Evolutionary conservation across 2,329 filamentous ascomycete genomes (phyloP), one percentile per base, ranked within the genome.

Genomic region (Phaeophleospora eucalypticola): DNA sequence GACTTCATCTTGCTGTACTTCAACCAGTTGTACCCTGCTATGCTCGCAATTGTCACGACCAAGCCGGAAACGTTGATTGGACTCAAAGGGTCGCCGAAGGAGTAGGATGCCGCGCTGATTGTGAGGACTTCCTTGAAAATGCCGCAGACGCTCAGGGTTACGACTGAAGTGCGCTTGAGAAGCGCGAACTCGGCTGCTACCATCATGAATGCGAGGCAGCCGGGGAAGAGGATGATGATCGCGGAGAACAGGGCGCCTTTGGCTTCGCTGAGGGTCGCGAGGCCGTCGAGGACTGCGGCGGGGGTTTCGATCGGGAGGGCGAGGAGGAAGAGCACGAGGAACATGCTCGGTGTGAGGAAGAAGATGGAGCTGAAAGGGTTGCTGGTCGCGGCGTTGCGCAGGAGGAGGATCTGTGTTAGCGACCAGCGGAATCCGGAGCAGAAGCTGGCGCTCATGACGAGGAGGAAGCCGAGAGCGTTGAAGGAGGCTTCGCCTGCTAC

Each of bases 81-180:
- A 0, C 90, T 96, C 37, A 98, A 79, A 40, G 79, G 81, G 65
- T 98, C 93, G 59, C 93, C 80, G 72, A 96, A 98, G 3, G 95
- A 82, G 20, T 94, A 67, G 7, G 89, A 86, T 0, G 91, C 91
- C 1, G 89, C 89, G 34, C 82, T 84, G 61, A 98, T 97, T 12
- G 93, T 98, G 45, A 98, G 84, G 34, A 97, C 93, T 71, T 98
- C 93, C 68, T 98, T 98, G 77, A 98, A 97, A 52, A 98, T 97
- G 51, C 93, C 93, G 53, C 90, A 95, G 58, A 98, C 96, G 42
- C 87, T 94, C 37, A 98, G 78, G 0, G 93, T 97, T 42, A 98
- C 93, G 43, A 98, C 93, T 1, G 87, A 94, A 0, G 91, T 97
- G 39, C 93, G 87, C 73, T 96, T 86, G 57, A 98, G 79, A 52